Base-by-base conservation (phyloP, 2,329 filamentous ascomycete genomes). In the Diaporthe sp. region DNA sequence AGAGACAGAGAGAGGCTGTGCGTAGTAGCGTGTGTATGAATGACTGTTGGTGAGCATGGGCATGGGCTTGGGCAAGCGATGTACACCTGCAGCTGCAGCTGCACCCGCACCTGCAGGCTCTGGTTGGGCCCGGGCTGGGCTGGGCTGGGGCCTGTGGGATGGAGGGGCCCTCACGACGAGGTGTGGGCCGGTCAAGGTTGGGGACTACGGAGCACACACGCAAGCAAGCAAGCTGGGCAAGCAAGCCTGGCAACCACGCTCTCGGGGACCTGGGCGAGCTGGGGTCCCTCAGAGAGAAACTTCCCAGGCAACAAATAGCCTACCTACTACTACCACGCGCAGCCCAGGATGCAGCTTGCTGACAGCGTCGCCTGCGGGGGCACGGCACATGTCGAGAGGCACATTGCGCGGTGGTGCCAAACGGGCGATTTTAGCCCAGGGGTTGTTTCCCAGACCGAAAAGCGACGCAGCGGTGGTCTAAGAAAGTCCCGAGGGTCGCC, bases 1-100 rank as follows among this genome's bases (percentile, higher is more conserved):
- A 55, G 31, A n/a, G 13, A 34, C 39, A 59, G 57, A 59, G 62
- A 68, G 72, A 72, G 68, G 65, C 65, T 69, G 65, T 69, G 65
- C 65, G 49, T 42, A 13, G 49, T 53, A 42, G 65, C 37, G 65
- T 53, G 31, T 39, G 61, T 34, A 49, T 49, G 31, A 68, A 28
- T 39, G 46, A 68, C 46, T 37, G 65, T 69, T 69, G 65, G 65
- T 69, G 49, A 51, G 62, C 39, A n/a, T 67, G 61, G 22, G 61
- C 61, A 59, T 42, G 39, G 28, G 42, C 44, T 12, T 51, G 62
- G 28, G 62, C 44, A 53, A 25, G 49, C 65, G 31, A 55, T 42
- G 31, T 69, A 28, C 65, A 68, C 65, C 46, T 69, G 65, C 65
- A 69, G 46, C 34, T 68, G 31, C 44, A 37, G 25, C 28, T 28